Conservation (phyloP, 129 eudicot genomes). For the Flaveria robusta region DNA sequence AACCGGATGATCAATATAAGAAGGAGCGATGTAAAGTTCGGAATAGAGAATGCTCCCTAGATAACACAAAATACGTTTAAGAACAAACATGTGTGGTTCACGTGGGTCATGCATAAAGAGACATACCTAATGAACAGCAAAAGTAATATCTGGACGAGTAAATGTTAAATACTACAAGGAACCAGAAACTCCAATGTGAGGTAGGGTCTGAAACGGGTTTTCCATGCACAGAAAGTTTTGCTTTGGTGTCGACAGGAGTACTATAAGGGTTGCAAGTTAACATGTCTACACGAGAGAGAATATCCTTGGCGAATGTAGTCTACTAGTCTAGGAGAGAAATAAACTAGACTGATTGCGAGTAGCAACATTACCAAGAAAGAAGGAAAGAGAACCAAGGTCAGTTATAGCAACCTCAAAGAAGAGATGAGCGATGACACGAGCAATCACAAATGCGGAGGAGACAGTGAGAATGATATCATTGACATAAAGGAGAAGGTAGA, state of each 20-base stretch:
- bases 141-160: neutral
- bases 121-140: neutral
- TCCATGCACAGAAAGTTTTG: neutral
- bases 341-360: neutral
- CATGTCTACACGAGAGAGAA: neutral
- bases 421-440: neutral
- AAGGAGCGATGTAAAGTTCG: neutral
- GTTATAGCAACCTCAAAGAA: neutral
- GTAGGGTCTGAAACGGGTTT: neutral
- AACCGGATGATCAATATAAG: neutral
- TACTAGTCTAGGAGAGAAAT: neutral
- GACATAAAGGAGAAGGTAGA: neutral
- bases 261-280: neutral
- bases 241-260: conserved; percentile 8
- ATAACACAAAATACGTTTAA: neutral
- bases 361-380: neutral
- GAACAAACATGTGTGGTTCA: neutral
- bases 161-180: neutral
- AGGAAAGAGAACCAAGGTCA: neutral
- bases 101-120: neutral
- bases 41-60: neutral
- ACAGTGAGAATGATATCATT: neutral
- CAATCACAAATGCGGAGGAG: neutral
- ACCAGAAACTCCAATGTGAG: neutral
- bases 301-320: neutral